Percentiles rank a stretch among this genome's conserved stretches.
These are phyloP conservation scores for Dalbergia oliveri DNA, from an alignment of 306 rosid species.

Conservation along the genomic window DNA sequence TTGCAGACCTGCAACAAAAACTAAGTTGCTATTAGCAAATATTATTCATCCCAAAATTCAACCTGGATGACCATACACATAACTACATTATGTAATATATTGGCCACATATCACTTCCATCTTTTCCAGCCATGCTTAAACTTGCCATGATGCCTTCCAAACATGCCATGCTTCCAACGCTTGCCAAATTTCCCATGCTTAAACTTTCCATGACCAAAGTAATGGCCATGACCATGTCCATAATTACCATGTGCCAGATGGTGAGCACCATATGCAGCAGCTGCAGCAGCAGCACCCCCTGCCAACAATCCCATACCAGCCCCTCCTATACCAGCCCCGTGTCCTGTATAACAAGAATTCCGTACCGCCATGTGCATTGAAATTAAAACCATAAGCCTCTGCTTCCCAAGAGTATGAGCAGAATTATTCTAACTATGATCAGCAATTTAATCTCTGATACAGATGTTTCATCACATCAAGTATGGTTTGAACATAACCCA, in stretches of 20 bases:
- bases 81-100: conserved; percentile 2
- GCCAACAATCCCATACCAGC: conserved; percentile 42
- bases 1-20: conserved; percentile 21
- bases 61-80: background rate
- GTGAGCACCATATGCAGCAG: conserved; percentile 58
- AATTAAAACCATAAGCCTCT: background rate
- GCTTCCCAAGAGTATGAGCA: background rate
- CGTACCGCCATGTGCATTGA: background rate
- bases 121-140: conserved; percentile 47
- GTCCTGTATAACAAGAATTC: conserved; percentile 41
- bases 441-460: background rate
- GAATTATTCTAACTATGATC: conserved; percentile 1
- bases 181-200: conserved; percentile 85
- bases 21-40: conserved; percentile 27
- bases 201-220: conserved; percentile 69
- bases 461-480: conserved; percentile 8
- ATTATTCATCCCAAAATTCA: conserved; percentile 36
- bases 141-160: conserved; percentile 60
- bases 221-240: conserved; percentile 47
- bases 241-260: conserved; percentile 66
- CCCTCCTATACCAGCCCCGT: conserved; percentile 50
- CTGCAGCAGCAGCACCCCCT: conserved; percentile 61
- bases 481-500: background rate
- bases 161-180: conserved; percentile 65
- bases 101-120: conserved; percentile 66